Evolutionary conservation across 2,329 filamentous ascomycete species (phyloP).

Genomic region (Helotiales sp.): DNA sequence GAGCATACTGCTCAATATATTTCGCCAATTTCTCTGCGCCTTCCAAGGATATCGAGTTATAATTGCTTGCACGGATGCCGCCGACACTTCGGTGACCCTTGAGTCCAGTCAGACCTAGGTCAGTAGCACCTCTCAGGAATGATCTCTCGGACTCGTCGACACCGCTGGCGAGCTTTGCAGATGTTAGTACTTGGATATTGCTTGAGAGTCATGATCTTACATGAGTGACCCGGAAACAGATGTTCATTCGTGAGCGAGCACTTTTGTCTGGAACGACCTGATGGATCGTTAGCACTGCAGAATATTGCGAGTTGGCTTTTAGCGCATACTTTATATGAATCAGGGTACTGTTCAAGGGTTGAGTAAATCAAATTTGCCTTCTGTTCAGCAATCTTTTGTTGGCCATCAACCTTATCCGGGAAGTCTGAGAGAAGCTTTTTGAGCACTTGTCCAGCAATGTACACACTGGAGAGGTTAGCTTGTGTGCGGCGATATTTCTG

Average conservation of each 20-base stretch:
- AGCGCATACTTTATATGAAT: constrained; percentile 59
- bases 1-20: constrained; percentile 59
- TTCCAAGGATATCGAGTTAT: constrained; percentile 76
- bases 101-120: constrained; percentile 70
- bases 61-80: constrained; percentile 84
- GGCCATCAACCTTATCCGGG: constrained; percentile 70
- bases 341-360: constrained; percentile 70
- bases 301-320: not conserved
- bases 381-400: constrained; percentile 69
- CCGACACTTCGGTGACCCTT: constrained; percentile 89
- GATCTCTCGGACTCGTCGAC: constrained; percentile 72
- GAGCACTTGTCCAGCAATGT: constrained; percentile 86
- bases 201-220: constrained; percentile 31
- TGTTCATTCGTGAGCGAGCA: constrained; percentile 87
- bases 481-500: not conserved
- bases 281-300: not conserved
- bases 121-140: constrained; percentile 74
- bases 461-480: constrained; percentile 59
- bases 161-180: constrained; percentile 42
- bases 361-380: constrained; percentile 79
- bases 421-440: constrained; percentile 68
- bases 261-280: constrained; percentile 70
- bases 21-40: constrained; percentile 66
- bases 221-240: constrained; percentile 77
- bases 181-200: constrained; percentile 2